Evolutionary conservation across 495 filamentous ascomycete species (phyloP), one percentile per base, ranked within the genome.

Genomic region (Talaromyces ruber): DNA sequence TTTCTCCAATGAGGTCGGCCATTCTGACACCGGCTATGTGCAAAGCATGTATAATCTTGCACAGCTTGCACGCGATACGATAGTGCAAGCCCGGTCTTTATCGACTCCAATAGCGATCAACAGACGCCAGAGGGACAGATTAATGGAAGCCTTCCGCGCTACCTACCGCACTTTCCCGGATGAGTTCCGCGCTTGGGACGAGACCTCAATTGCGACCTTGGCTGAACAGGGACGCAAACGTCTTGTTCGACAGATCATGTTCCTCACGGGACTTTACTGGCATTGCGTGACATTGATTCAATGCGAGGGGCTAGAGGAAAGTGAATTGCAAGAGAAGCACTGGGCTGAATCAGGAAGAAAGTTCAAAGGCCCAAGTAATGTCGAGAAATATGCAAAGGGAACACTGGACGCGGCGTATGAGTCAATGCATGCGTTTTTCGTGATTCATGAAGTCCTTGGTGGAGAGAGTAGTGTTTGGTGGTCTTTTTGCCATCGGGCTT

Each of bases 261-360:
- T 89, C 63, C 71, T 90, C 24, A 84, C 80, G 12, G 85, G 80
- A 63, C 88, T 90, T 60, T 90, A 90, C 68, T 89, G 81, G 70
- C 88, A 91, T 68, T 88, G 87, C 67, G 74, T 91, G 12, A 90
- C 89, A 85, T 74, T 89, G 1, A 75, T 90, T 11, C 82, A 88
- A 60, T 81, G 81, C 1, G 80, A 82, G 43, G 84, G 84, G 62
- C 82, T 86, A 63, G 71, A 77, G 0, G 81, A 54, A 28, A 54
- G 51, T 54, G 51, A 54, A 54, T 22, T 24, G 5, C 51, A 54
- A n/a, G 51, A 54, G 21, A 54, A 54, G 16, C 51, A 54, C n/a
- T 54, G 22, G 51, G 22, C 22, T 1, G 6, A 54, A 54, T 9
- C 26, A 22, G 61, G 28, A 4, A 28, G 34, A 34, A 51, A 29